Evolutionary conservation across 345 rosid genomes (phyloP), one percentile per base, ranked within the genome.

Genomic region (Euclidium syriacum): DNA sequence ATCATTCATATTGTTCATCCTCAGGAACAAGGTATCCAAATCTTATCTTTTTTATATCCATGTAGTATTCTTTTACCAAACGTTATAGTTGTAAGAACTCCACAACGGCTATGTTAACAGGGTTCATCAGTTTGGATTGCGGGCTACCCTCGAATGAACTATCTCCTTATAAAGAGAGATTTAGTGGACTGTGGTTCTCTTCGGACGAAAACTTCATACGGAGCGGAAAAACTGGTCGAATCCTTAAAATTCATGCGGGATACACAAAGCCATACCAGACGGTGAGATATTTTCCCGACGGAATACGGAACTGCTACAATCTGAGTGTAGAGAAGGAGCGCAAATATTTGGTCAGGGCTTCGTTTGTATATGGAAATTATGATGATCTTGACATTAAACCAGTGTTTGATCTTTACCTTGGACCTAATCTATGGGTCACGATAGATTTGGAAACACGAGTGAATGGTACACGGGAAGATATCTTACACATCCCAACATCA

Each of bases 71-170:
- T n/a, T n/a, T n/a, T n/a, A n/a, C n/a, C n/a, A n/a, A n/a, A n/a
- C n/a, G n/a, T n/a, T n/a, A n/a, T n/a, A n/a, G n/a, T n/a, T n/a
- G n/a, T n/a, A n/a, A n/a, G n/a, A n/a, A n/a, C n/a, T n/a, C n/a
- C n/a, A n/a, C n/a, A n/a, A n/a, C n/a, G n/a, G n/a, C n/a, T n/a
- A n/a, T n/a, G n/a, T n/a, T 17, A 22, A 36, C 68, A 74, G 81
- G 76, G 7, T 74, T 74, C 54, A 63, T 74, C 9, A 78, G 73
- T 52, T 42, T 78, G 50, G 79, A 72, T 11, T 75, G 82, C 18
- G 83, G 80, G 4, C 18, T 56, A 20, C 48, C 55, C 12, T 15
- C 23, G 1, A 12, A 11, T 29, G 58, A 52, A 15, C 2, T 5
- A 1, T 27, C 52, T 2, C 40, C 18, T 20, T 75, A 75, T 20